These are phyloP conservation scores for Plasmodium gallinaceum DNA, from an alignment of 169 alveolate genomes.

Conservation along the genomic window DNA sequence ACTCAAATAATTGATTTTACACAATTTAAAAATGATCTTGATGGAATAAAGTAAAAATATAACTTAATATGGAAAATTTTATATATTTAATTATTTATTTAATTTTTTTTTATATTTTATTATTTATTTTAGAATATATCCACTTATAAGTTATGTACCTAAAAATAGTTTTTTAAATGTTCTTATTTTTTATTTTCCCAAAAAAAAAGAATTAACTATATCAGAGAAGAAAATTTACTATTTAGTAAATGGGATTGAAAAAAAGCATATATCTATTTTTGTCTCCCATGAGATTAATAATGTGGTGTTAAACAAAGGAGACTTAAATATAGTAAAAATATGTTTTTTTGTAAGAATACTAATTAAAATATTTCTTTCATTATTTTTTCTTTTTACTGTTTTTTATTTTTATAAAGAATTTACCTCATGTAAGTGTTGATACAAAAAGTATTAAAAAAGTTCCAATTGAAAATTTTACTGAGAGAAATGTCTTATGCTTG, in stretches of 20 bases:
- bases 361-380: not conserved
- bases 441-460: slow-evolving; percentile 67
- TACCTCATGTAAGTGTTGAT: slow-evolving; percentile 69
- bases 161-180: slow-evolving; percentile 65
- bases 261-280: slow-evolving; percentile 56
- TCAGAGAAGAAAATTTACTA: slow-evolving; percentile 63
- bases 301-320: slow-evolving; percentile 56
- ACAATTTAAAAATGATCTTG: slow-evolving; percentile 54
- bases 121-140: slow-evolving; percentile 25
- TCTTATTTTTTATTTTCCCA: slow-evolving; percentile 55
- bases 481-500: slow-evolving; percentile 59
- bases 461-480: slow-evolving; percentile 61
- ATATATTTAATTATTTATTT: not conserved
- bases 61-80: not conserved
- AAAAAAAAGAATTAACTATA: slow-evolving; percentile 30
- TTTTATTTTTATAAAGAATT: slow-evolving; percentile 14
- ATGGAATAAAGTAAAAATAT: slow-evolving; percentile 35
- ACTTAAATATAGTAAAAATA: slow-evolving; percentile 47
- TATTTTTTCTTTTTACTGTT: slow-evolving; percentile 8
- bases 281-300: slow-evolving; percentile 72
- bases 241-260: slow-evolving; percentile 73
- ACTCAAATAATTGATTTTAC: slow-evolving; percentile 73
- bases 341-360: not conserved
- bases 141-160: slow-evolving; percentile 63
- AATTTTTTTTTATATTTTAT: not conserved